These are phyloP conservation scores for Pichia phayaonensis DNA, from an alignment of 805 yeast genomes.

Conservation along the genomic window DNA sequence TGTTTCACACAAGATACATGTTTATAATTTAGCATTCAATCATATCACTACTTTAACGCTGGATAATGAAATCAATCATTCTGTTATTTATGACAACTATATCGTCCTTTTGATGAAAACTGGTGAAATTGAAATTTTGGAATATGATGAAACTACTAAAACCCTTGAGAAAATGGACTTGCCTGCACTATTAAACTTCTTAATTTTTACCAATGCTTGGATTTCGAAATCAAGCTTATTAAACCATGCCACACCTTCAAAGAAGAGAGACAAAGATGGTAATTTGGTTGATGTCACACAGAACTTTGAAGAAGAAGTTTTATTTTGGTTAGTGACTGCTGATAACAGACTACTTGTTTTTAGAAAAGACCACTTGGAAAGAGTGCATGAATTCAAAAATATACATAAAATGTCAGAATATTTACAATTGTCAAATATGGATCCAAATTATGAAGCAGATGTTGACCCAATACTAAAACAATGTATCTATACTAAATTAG, in stretches of 20 bases:
- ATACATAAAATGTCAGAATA: slow-evolving; percentile 40
- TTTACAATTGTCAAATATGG: slow-evolving; percentile 39
- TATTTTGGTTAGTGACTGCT: slow-evolving; percentile 66
- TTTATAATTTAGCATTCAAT: slow-evolving; percentile 58
- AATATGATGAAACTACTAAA: slow-evolving; percentile 22
- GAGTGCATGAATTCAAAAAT: slow-evolving; percentile 45
- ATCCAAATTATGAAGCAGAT: slow-evolving; percentile 38
- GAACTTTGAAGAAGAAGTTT: slow-evolving; percentile 26
- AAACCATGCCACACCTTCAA: slow-evolving; percentile 32
- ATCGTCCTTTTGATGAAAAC: slow-evolving; percentile 56
- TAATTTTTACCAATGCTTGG: slow-evolving; percentile 62
- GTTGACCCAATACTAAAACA: slow-evolving; percentile 75
- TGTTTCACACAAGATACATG: slow-evolving; percentile 53
- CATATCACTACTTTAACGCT: slow-evolving; percentile 42
- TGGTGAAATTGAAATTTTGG: slow-evolving; percentile 62
- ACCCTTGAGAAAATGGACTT: slow-evolving; percentile 24
- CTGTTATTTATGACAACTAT: slow-evolving; percentile 54
- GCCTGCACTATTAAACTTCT: slow-evolving; percentile 28
- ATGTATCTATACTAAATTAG: slow-evolving; percentile 54
- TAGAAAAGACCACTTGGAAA: slow-evolving; percentile 45
- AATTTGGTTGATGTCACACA: slow-evolving; percentile 18
- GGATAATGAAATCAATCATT: slow-evolving; percentile 57
- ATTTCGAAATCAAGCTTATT: slow-evolving; percentile 45
- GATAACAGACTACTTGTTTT: slow-evolving; percentile 67
- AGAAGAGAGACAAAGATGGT: slow-evolving; percentile 21